Evolutionary conservation across 495 filamentous ascomycete genomes (phyloP).

Genomic region (Echria macrotheca): DNA sequence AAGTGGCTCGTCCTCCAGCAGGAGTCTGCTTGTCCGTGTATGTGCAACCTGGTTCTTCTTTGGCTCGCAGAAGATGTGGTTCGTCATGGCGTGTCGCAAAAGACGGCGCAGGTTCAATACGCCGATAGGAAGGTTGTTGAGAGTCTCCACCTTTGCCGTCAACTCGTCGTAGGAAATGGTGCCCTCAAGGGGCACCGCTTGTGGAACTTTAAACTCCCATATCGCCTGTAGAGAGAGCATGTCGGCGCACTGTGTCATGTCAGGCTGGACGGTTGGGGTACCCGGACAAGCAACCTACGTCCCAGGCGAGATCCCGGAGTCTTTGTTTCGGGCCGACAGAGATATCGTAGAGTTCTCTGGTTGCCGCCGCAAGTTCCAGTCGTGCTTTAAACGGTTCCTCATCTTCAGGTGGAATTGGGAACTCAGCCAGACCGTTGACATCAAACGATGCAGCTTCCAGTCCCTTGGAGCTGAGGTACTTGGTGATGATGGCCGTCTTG

Average conservation of each 20-base stretch:
- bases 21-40: conserved; percentile 29
- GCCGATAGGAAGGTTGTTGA: conserved; percentile 22
- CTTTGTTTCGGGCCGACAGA: conserved; percentile 20
- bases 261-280: neutral
- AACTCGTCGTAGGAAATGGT: conserved; percentile 35
- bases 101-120: conserved; percentile 29
- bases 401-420: conserved; percentile 19
- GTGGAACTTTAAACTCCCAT: conserved; percentile 25
- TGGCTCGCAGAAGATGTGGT: conserved; percentile 46
- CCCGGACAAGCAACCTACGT: conserved; percentile 7
- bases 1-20: conserved; percentile 29
- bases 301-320: conserved; percentile 21
- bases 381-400: conserved; percentile 16
- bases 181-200: conserved; percentile 31
- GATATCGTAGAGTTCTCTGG: conserved; percentile 23
- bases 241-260: conserved; percentile 15
- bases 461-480: conserved; percentile 22
- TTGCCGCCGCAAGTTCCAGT: conserved; percentile 15
- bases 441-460: conserved; percentile 23
- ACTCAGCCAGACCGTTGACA: conserved; percentile 19
- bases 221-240: conserved; percentile 20
- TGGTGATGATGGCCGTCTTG: conserved; percentile 20
- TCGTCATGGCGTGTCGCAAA: conserved; percentile 44
- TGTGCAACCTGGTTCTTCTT: conserved; percentile 29
- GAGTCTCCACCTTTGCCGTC: conserved; percentile 19